These are phyloP conservation scores for Nakazawaea holstii DNA, from an alignment of 805 yeast species.

Conservation along the genomic window DNA sequence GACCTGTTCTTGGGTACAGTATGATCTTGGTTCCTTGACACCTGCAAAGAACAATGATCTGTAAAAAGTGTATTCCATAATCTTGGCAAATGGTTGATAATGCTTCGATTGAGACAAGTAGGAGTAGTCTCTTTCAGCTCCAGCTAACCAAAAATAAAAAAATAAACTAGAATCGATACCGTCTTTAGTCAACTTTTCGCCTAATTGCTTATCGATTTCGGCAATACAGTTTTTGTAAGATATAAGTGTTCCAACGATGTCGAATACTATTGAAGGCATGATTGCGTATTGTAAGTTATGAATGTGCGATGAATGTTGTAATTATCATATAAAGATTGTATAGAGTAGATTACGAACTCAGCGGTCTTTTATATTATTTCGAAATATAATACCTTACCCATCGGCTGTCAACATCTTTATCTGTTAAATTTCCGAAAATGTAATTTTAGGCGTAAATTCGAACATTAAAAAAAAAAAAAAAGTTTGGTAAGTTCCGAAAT, in stretches of 20 bases:
- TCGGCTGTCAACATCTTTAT: too few species aligned
- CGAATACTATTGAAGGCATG: constrained; percentile 25
- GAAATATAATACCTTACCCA: too few species aligned
- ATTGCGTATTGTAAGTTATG: too few species aligned
- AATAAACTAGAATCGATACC: constrained; percentile 17
- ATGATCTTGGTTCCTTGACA: constrained; percentile 20
- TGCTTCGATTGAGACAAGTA: constrained; percentile 13
- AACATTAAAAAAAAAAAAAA: too few species aligned
- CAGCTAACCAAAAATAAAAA: constrained; percentile 12
- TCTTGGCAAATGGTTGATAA: constrained; percentile 21
- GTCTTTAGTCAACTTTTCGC: constrained; percentile 18
- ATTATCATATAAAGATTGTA: too few species aligned
- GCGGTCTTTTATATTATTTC: too few species aligned
- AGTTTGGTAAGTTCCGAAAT: too few species aligned
- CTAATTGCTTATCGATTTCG: constrained; percentile 18
- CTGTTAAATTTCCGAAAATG: too few species aligned
- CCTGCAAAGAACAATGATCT: constrained; percentile 23
- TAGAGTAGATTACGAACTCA: too few species aligned
- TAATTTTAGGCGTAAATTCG: too few species aligned
- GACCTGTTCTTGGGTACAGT: constrained; percentile 23
- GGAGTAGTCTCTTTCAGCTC: constrained; percentile 15
- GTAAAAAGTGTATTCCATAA: constrained; percentile 22
- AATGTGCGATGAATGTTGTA: too few species aligned
- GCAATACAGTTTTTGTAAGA: constrained; percentile 20
- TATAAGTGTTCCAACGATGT: constrained; percentile 25